Evolutionary conservation across 2,329 filamentous ascomycete species (phyloP).

Genomic region (Aspergillus brunneoviolaceus): DNA sequence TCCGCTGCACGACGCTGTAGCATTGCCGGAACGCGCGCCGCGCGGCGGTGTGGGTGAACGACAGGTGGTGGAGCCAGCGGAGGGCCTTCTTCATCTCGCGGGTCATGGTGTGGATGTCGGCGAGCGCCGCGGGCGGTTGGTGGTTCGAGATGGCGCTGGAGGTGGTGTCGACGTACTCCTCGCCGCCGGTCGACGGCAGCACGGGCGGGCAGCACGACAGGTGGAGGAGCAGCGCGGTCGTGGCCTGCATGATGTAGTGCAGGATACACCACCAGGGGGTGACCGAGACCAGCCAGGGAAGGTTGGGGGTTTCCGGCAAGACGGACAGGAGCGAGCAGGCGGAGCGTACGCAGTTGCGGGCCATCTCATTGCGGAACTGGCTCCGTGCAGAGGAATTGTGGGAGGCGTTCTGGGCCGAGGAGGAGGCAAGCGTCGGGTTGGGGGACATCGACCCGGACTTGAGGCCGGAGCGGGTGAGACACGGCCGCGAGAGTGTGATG

Average conservation of each 20-base stretch:
- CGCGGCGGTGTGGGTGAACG: slow-evolving; percentile 30
- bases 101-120: slow-evolving; percentile 28
- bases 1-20: slow-evolving; percentile 31
- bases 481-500: slow-evolving; percentile 44
- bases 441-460: background rate
- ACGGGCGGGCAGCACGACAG: slow-evolving; percentile 25
- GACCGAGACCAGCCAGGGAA: slow-evolving; percentile 33
- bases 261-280: slow-evolving; percentile 47
- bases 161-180: background rate
- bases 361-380: slow-evolving; percentile 25
- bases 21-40: slow-evolving; percentile 38
- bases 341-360: slow-evolving; percentile 39
- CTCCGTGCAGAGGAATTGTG: background rate
- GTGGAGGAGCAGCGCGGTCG: slow-evolving; percentile 42
- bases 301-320: slow-evolving; percentile 38
- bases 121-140: background rate
- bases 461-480: slow-evolving; percentile 38
- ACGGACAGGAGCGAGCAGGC: slow-evolving; percentile 38
- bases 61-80: slow-evolving; percentile 39
- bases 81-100: slow-evolving; percentile 37
- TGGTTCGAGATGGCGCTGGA: slow-evolving; percentile 16
- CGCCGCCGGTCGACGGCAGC: background rate
- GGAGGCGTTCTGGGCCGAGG: background rate
- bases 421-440: background rate
- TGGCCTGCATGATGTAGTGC: slow-evolving; percentile 46